Base-by-base conservation (phyloP, 371 early-diverging fungal genomes). In the Mucor irregularis region DNA sequence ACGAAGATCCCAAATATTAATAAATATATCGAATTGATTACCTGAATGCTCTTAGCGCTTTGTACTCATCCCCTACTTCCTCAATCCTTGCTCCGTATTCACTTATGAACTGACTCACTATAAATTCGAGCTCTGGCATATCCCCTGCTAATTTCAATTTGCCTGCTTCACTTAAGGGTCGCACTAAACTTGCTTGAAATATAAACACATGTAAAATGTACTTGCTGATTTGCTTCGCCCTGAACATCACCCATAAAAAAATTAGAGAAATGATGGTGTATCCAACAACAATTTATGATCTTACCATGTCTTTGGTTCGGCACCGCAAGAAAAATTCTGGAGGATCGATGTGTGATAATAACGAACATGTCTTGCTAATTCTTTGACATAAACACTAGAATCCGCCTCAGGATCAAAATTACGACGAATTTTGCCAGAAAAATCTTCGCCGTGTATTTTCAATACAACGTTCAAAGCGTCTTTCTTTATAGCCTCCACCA, bases 121-220 rank as follows among this genome's bases (percentile, higher is more conserved):
- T 75, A 62, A 83, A 87, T 54, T 89, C 89, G 19, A 89, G 59
- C 56, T 87, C 87, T n/a, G 86, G 82, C 81, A 89, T 80, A 57
- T 89, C 89, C 17, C 76, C 71, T 37, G 86, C 81, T 25, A 89
- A 60, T 45, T 81, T 76, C 35, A 87, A 63, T 64, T 87, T 85
- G 35, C 86, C 86, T 4, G 63, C 64, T 45, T 87, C 88, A 47
- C 74, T 83, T 29, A 84, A 53, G 8, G 87, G 84, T 10, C 81
- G 74, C n/a, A 81, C 71, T 3, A 85, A 26, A 57, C 80, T 81
- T 6, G 81, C 85, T 64, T 89, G 86, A 26, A 82, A 79, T 25
- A 87, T 55, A 61, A 86, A 84, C 34, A 83, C 73, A 31, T 77
- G 63, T 35, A 88, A 45, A 3, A 82, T 62, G 28, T 82, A 66